Conservation (phyloP, 148 eudicot genomes). For the Vaccinium corymbosum region DNA sequence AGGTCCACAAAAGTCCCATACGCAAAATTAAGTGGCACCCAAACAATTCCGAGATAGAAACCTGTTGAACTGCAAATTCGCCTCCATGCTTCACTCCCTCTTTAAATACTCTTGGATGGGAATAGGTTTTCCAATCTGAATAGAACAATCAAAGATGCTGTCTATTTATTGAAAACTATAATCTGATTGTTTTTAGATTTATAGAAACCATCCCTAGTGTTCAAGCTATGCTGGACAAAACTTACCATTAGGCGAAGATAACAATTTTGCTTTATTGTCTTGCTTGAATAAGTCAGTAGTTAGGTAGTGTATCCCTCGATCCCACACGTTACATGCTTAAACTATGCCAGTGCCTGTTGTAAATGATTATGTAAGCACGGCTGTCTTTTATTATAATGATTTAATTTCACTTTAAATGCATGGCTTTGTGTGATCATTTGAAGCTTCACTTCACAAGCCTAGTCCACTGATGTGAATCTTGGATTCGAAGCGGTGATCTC, state of each 20-base stretch:
- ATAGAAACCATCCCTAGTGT: neutral
- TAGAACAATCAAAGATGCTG: neutral
- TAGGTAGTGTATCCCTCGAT: neutral
- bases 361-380: neutral
- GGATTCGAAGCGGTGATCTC: neutral
- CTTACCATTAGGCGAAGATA: neutral
- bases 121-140: neutral
- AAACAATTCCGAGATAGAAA: neutral
- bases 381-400: neutral
- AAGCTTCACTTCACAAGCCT: neutral
- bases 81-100: neutral
- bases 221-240: neutral
- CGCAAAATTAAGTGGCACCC: neutral
- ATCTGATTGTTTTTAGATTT: neutral
- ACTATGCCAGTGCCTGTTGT: neutral
- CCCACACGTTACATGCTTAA: neutral
- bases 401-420: neutral
- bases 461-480: neutral
- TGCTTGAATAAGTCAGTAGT: neutral
- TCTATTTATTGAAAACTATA: neutral
- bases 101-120: neutral
- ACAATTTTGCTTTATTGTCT: neutral
- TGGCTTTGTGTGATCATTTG: constrained; percentile 1
- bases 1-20: neutral
- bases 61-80: neutral